These are phyloP conservation scores for Phycomyces blakesleeanus DNA, from an alignment of 192 early-diverging fungal genomes.

Conservation along the genomic window DNA sequence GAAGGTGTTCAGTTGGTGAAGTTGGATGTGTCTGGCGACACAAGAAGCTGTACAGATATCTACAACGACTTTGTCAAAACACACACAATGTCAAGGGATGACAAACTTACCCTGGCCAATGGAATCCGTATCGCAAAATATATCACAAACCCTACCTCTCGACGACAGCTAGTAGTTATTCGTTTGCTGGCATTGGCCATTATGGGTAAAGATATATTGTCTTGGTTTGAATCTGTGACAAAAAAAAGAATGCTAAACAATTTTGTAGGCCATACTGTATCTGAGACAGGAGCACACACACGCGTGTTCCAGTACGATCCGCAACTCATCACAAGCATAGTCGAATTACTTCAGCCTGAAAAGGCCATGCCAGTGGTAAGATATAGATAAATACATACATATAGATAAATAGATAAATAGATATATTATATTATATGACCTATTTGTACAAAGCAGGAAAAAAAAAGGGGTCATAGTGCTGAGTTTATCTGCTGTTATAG, in stretches of 20 bases:
- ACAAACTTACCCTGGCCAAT: constrained; percentile 77
- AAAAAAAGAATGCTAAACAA: background rate
- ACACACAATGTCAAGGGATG: constrained; percentile 66
- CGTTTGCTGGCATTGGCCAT: constrained; percentile 79
- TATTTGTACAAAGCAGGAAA: background rate
- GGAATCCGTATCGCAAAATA: constrained; percentile 71
- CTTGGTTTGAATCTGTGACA: background rate
- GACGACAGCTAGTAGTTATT: constrained; percentile 62
- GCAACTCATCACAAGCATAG: constrained; percentile 74
- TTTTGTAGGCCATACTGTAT: constrained; percentile 51
- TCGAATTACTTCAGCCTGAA: constrained; percentile 73
- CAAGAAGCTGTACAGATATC: constrained; percentile 47
- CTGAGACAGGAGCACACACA: constrained; percentile 59
- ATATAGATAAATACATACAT: no score
- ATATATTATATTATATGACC: no score
- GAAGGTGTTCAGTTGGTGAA: constrained; percentile 25
- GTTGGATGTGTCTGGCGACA: constrained; percentile 1
- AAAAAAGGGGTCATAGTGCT: background rate
- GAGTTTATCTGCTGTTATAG: constrained; percentile 25
- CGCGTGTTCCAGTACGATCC: constrained; percentile 87
- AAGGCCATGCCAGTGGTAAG: constrained; percentile 59
- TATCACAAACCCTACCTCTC: constrained; percentile 42
- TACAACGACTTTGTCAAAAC: constrained; percentile 58
- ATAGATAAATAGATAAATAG: no score
- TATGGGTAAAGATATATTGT: constrained; percentile 58